Conservation (phyloP, 2,329 filamentous ascomycete species). For the Drechslerella stenobrocha region DNA sequence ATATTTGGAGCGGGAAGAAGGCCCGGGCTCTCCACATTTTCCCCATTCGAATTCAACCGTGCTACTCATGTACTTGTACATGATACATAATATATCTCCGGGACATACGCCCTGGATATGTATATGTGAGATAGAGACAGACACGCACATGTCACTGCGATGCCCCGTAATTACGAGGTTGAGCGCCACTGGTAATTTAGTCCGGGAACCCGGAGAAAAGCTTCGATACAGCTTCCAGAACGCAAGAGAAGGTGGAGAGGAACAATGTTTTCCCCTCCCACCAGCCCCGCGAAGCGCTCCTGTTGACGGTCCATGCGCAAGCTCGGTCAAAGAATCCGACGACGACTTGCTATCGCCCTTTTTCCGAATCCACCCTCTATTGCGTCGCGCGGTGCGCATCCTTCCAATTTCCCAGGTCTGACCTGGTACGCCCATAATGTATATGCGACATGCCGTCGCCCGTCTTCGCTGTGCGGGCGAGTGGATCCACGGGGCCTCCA, state of each 20-base stretch:
- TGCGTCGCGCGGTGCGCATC: conserved; percentile 4
- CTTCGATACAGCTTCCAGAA: conserved; percentile 48
- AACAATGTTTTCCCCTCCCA: conserved; percentile 48
- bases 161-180: conserved; percentile 18
- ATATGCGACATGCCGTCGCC: conserved; percentile 29
- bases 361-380: neutral
- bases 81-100: conserved; percentile 1
- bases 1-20: conserved; percentile 46
- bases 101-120: neutral
- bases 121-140: neutral
- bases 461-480: neutral
- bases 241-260: conserved; percentile 38
- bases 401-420: conserved; percentile 38
- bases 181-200: conserved; percentile 38
- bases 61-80: no score
- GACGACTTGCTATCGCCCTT: neutral
- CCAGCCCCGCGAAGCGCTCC: conserved; percentile 15
- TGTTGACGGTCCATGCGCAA: conserved; percentile 46
- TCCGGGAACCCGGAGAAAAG: conserved; percentile 13
- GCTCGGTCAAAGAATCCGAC: neutral
- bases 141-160: conserved; percentile 26
- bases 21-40: conserved; percentile 44
- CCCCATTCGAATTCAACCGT: conserved; percentile 26
- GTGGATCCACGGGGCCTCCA: neutral
- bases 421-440: conserved; percentile 25